phyloP scores from a whole-genome alignment of 1,284 basidiomycete species.

The Volvariella volvacea region DNA sequence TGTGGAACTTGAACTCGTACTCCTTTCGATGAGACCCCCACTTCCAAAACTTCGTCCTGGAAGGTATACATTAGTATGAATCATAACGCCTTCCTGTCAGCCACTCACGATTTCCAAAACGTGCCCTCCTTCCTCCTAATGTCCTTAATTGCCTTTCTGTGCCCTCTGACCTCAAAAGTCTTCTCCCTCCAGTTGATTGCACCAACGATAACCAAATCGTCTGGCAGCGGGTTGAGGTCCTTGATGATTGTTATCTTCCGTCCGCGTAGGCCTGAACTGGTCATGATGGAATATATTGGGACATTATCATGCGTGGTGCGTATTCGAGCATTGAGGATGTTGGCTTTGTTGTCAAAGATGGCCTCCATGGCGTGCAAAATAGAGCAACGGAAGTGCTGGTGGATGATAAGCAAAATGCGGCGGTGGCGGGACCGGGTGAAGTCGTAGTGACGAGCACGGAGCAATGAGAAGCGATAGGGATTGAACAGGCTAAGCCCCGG shows the following conservation, averaged over 20 bases:
- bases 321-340: constrained; percentile 35
- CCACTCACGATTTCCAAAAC: neutral
- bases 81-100: no score
- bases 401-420: no score
- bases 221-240: constrained; percentile 34
- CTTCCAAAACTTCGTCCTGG: constrained; percentile 32
- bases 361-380: constrained; percentile 41
- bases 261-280: constrained; percentile 31
- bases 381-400: no score
- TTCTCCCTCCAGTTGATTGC: constrained; percentile 41
- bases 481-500: no score
- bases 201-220: constrained; percentile 26
- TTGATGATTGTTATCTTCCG: constrained; percentile 33
- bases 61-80: no score
- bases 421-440: no score
- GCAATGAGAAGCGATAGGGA: no score
- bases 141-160: constrained; percentile 28
- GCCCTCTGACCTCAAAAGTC: constrained; percentile 33
- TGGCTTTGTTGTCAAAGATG: constrained; percentile 39
- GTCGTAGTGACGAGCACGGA: no score
- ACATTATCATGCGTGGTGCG: constrained; percentile 33
- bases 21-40: constrained; percentile 36
- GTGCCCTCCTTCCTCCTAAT: constrained; percentile 26
- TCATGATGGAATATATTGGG: constrained; percentile 33
- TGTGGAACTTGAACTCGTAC: constrained; percentile 31